Conservation (phyloP, 1,284 basidiomycete genomes). For the Ganoderma boninense region DNA sequence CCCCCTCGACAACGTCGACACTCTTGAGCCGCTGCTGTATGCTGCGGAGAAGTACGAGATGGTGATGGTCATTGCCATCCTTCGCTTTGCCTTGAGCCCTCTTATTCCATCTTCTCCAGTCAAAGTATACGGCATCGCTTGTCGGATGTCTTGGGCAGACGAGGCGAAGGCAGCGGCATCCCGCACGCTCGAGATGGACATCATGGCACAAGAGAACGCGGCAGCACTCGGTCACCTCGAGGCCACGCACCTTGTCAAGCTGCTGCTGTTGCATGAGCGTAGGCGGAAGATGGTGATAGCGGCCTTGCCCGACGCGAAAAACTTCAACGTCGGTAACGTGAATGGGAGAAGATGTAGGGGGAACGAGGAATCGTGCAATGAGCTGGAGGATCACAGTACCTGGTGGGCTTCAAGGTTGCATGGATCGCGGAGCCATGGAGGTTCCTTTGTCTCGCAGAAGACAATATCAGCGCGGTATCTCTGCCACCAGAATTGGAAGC, state of each 20-base stretch:
- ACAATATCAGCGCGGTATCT: not conserved
- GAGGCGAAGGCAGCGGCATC: slow-evolving; percentile 60
- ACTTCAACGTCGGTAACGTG: slow-evolving; percentile 9
- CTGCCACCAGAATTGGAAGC: slow-evolving; percentile 10
- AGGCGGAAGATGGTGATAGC: not conserved
- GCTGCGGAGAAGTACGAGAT: too few species aligned
- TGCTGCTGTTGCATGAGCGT: slow-evolving; percentile 35
- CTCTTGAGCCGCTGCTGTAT: too few species aligned
- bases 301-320: not conserved
- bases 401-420: slow-evolving; percentile 15
- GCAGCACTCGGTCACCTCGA: slow-evolving; percentile 30
- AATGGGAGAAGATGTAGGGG: not conserved
- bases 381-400: slow-evolving; percentile 3
- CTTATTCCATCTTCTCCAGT: slow-evolving; percentile 44
- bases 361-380: not conserved
- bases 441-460: slow-evolving; percentile 5
- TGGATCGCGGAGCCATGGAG: slow-evolving; percentile 14
- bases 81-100: slow-evolving; percentile 47
- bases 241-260: slow-evolving; percentile 25
- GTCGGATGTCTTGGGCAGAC: slow-evolving; percentile 60
- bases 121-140: slow-evolving; percentile 61
- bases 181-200: slow-evolving; percentile 47
- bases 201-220: slow-evolving; percentile 48
- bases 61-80: too few species aligned
- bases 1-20: too few species aligned